Evolutionary conservation across 1,139 yeast species (phyloP), one percentile per base, ranked within the genome.

Genomic region (Sugiyamaella neomexicana): DNA sequence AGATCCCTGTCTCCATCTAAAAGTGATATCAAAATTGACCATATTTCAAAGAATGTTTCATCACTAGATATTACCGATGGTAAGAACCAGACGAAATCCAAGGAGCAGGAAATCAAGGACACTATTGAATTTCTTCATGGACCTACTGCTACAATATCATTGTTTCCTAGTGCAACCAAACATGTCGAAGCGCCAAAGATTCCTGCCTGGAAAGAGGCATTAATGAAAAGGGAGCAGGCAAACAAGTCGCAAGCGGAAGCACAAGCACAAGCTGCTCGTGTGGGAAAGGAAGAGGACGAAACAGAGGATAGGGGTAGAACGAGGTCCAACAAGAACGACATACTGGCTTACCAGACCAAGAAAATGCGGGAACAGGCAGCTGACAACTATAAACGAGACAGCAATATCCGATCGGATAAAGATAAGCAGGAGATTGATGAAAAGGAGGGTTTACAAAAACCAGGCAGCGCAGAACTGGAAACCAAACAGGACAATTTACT

Each of bases 1-100:
- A 52, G 50, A 40, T 52, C 54, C 9, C 23, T 52, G 13, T 66
- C 69, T 13, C 48, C 61, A 17, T 63, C 67, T 8, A 68, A 68
- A 1, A 60, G 52, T 36, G 63, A 48, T 49, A 20, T 29, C 23
- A 16, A 41, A 38, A 15, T 15, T 8, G 45, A 16, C 27, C 16
- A 44, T 9, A 15, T 47, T 3, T 37, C 50, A 23, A 20, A 16
- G 12, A 20, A 16, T 27, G 8, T 27, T 15, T 17, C 44, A 6
- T 13, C 40, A 9, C 15, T 27, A 5, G 45, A 27, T 20, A 23
- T 17, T 34, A 15, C 43, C 8, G 29, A 40, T 16, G 32, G 31
- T 12, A 32, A 13, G 1, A 17, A n/a, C 4, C 13, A 15, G 7
- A 17, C 41, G 9, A 27, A 45, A 36, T 48, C 58, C 16, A 62